Evolutionary conservation across 1,284 basidiomycete species (phyloP).

Genomic region (Austroboletus novae-zelandiae): DNA sequence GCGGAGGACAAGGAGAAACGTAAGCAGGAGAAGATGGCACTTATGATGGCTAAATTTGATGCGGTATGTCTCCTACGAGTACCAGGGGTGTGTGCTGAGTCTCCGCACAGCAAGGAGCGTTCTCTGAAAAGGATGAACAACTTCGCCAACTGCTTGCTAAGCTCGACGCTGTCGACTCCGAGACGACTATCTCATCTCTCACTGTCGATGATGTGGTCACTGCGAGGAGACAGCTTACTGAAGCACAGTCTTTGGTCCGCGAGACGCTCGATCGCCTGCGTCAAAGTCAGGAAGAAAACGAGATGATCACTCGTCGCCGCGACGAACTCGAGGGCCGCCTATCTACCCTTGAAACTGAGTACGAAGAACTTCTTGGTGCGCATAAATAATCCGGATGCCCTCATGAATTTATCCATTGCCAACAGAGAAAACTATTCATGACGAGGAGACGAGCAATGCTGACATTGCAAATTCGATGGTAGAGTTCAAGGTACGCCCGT

Average conservation of each 20-base stretch:
- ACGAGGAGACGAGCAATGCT: slow-evolving; percentile 78
- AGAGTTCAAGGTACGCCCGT: slow-evolving; percentile 78
- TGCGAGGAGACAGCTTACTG: slow-evolving; percentile 84
- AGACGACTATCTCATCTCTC: slow-evolving; percentile 53
- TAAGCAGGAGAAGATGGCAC: slow-evolving; percentile 99
- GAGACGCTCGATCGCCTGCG: slow-evolving; percentile 90
- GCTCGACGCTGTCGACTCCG: slow-evolving; percentile 73
- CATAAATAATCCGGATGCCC: slow-evolving; percentile 11
- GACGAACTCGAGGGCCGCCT: slow-evolving; percentile 89
- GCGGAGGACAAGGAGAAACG: slow-evolving; percentile 97
- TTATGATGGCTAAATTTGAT: slow-evolving; percentile 99
- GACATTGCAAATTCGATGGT: slow-evolving; percentile 80
- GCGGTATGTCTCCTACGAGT: slow-evolving; percentile 54
- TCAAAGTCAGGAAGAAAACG: slow-evolving; percentile 90
- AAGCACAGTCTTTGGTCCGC: slow-evolving; percentile 82
- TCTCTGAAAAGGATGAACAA: slow-evolving; percentile 93
- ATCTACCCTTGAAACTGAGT: slow-evolving; percentile 83
- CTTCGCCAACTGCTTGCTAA: slow-evolving; percentile 81
- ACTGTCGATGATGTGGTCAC: slow-evolving; percentile 77
- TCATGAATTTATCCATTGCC: slow-evolving; percentile 12
- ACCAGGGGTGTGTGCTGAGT: slow-evolving; percentile 8
- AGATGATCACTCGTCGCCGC: slow-evolving; percentile 77
- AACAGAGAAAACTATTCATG: slow-evolving; percentile 80
- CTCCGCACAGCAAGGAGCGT: slow-evolving; percentile 65
- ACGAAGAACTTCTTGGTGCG: slow-evolving; percentile 91